Evolutionary conservation across 2,329 filamentous ascomycete genomes (phyloP), one percentile per base, ranked within the genome.

Genomic region (Aspergillus caelatus): DNA sequence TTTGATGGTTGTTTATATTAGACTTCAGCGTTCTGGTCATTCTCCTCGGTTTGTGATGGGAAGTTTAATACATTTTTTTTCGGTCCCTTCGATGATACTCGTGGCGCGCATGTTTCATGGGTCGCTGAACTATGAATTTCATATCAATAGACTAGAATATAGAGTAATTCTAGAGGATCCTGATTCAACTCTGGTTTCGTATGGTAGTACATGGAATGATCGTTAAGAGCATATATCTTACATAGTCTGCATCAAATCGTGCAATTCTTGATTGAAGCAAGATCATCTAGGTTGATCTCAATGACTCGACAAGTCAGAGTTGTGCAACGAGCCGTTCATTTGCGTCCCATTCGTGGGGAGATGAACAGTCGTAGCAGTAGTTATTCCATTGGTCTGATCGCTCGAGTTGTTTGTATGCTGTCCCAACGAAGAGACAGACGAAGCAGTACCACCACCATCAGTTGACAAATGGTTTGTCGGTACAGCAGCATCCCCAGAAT

Each of bases 1-100:
- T 61, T 60, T 60, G 43, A 58, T 55, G 61, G 45, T 65, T 60
- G 68, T 73, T 68, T 53, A 62, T 70, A 62, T 64, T 64, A 67
- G 65, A 69, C 61, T 69, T 66, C 60, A 65, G 66, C 59, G 64
- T 61, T 67, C 67, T 57, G 57, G 61, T 57, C 26, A 48, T 59
- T 58, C 32, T 61, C 34, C 23, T 55, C 30, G 36, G 41, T 56
- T 61, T 30, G 12, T 55, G 53, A 61, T 61, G 59, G 53, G 30
- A 43, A 36, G 39, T 43, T 60, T 23, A 48, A 61, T 57, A 39
- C 45, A 41, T 53, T 54, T 39, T 50, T 55, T 28, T 41, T 41
- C 39, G 55, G 58, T 55, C 32, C 50, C 43, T 45, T 58, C 50
- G 48, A 60, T 45, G 57, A 60, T 55, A 57, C 57, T 54, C 32